phyloP scores from a whole-genome alignment of 106 monocot genomes.

The Acorus calamus region DNA sequence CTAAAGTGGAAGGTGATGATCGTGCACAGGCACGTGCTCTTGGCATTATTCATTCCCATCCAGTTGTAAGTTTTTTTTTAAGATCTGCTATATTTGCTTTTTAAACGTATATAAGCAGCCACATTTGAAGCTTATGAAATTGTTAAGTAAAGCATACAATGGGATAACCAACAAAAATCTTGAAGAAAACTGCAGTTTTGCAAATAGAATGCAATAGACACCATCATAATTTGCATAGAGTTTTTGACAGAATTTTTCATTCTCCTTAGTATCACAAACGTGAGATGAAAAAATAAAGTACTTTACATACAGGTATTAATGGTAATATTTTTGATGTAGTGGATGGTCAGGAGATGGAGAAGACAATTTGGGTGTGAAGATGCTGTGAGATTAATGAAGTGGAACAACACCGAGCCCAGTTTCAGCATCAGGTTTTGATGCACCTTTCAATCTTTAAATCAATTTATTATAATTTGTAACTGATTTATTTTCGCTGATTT shows the following conservation, averaged over 20 bases:
- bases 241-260: too few species aligned
- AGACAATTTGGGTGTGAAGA: constrained; percentile 65
- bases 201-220: too few species aligned
- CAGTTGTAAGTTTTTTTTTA: constrained; percentile 62
- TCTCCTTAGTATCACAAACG: too few species aligned
- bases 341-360: constrained; percentile 99
- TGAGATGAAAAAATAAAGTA: too few species aligned
- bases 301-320: too few species aligned
- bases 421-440: constrained; percentile 67
- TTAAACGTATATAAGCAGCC: not conserved
- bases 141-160: too few species aligned
- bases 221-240: too few species aligned
- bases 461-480: constrained; percentile 1
- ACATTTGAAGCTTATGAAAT: too few species aligned
- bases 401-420: constrained; percentile 85
- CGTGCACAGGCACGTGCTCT: constrained; percentile 95
- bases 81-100: constrained; percentile 10
- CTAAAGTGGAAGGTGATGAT: constrained; percentile 89
- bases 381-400: constrained; percentile 70
- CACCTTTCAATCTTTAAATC: constrained; percentile 3
- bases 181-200: too few species aligned
- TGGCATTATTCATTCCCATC: constrained; percentile 85
- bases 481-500: not conserved
- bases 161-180: too few species aligned
- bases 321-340: constrained; percentile 19